Conservation (phyloP, 2,329 filamentous ascomycete genomes). For the Mycogone perniciosa region DNA sequence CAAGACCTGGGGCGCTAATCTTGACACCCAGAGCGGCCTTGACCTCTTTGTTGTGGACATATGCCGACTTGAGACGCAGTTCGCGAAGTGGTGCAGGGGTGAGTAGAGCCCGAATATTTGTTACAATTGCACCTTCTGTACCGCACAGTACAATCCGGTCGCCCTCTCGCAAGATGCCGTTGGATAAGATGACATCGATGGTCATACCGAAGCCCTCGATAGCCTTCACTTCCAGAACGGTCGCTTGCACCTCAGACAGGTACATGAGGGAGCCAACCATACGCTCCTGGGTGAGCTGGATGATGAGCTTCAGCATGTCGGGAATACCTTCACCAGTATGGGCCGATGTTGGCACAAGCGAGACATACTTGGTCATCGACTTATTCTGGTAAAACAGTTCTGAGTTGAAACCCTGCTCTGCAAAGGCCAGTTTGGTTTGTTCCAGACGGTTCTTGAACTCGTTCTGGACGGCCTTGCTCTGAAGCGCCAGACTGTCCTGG, state of each 20-base stretch:
- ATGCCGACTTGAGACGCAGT: conserved; percentile 87
- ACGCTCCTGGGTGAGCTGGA: conserved; percentile 88
- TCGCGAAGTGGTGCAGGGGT: conserved; percentile 92
- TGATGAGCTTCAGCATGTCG: conserved; percentile 94
- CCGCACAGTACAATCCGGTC: conserved; percentile 93
- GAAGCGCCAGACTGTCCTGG: conserved; percentile 80
- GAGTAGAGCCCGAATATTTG: conserved; percentile 88
- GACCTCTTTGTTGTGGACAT: conserved; percentile 99
- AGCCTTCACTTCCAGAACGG: conserved; percentile 96
- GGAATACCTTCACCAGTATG: conserved; percentile 99
- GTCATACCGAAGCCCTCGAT: conserved; percentile 99
- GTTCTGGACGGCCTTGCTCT: conserved; percentile 88
- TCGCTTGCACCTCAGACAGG: conserved; percentile 93
- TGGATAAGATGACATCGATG: conserved; percentile 93
- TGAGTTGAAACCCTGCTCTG: conserved; percentile 96
- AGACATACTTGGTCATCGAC: conserved; percentile 89
- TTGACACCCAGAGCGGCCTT: conserved; percentile 98
- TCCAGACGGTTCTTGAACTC: conserved; percentile 89
- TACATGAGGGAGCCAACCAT: conserved; percentile 99
- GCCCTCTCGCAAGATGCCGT: conserved; percentile 89
- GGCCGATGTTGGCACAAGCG: conserved; percentile 93
- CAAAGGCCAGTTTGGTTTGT: conserved; percentile 86
- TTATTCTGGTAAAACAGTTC: conserved; percentile 98
- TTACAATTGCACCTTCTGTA: conserved; percentile 91
- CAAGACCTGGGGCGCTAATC: conserved; percentile 92